Percentiles rank a stretch among this genome's conserved stretches.
phyloP scores from a whole-genome alignment of 345 rosid genomes.

The Noccaea bulbosa region DNA sequence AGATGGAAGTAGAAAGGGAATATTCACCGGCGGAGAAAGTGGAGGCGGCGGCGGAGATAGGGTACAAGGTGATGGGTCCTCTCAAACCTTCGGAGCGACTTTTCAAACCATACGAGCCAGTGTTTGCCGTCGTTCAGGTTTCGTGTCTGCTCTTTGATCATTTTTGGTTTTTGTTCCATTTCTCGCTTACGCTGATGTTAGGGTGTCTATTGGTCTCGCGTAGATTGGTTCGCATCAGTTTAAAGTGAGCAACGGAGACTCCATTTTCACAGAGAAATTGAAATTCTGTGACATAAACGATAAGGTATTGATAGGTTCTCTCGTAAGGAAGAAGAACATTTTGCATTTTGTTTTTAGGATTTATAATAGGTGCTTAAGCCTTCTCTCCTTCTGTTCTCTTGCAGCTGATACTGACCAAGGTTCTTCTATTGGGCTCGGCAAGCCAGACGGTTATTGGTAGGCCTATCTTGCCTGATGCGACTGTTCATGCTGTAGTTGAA shows the following conservation, averaged over 20 bases:
- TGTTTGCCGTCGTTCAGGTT: slow-evolving; percentile 93
- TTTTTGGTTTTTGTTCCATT: neutral
- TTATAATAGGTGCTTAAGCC: neutral
- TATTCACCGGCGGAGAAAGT: slow-evolving; percentile 74
- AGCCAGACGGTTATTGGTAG: slow-evolving; percentile 81
- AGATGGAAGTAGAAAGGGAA: slow-evolving; percentile 50
- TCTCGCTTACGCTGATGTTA: neutral
- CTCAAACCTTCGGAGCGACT: slow-evolving; percentile 59
- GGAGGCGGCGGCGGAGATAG: slow-evolving; percentile 79
- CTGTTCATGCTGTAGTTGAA: slow-evolving; percentile 95
- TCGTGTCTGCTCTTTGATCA: slow-evolving; percentile 26
- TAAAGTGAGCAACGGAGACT: slow-evolving; percentile 92
- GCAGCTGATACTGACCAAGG: slow-evolving; percentile 88
- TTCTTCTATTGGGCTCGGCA: slow-evolving; percentile 77
- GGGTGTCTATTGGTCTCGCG: neutral
- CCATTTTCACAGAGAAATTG: slow-evolving; percentile 76
- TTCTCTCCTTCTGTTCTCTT: slow-evolving; percentile 15
- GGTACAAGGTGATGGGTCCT: slow-evolving; percentile 78
- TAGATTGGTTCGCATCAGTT: slow-evolving; percentile 96
- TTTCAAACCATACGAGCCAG: slow-evolving; percentile 75
- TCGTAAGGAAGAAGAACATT: too few species aligned
- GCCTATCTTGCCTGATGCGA: slow-evolving; percentile 80
- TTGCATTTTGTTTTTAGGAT: neutral
- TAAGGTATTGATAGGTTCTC: slow-evolving; percentile 54
- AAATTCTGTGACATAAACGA: slow-evolving; percentile 94